Percentiles rank a stretch among this genome's conserved stretches.
Evolutionary conservation across 2,329 filamentous ascomycete species (phyloP).

Genomic region (Nemania abortiva): DNA sequence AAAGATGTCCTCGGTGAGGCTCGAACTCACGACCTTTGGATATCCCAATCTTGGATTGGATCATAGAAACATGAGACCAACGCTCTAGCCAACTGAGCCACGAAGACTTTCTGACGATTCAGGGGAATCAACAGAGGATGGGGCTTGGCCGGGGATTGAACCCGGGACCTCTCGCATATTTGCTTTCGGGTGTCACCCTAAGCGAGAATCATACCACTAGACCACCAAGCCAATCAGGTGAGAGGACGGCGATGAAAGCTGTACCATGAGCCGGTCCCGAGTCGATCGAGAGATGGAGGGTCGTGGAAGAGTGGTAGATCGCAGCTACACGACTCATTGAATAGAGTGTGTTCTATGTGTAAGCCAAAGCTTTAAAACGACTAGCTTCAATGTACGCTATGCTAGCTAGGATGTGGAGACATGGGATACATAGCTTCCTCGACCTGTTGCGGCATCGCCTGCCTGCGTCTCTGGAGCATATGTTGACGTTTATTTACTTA

Average conservation of each 20-base stretch:
- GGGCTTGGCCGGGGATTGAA: constrained; percentile 55
- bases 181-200: constrained; percentile 59
- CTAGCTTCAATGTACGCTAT: too few relatives aligned
- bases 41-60: constrained; percentile 43
- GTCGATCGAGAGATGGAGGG: background rate
- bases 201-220: constrained; percentile 79
- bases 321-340: background rate
- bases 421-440: too few relatives aligned
- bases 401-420: too few relatives aligned
- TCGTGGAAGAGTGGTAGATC: background rate
- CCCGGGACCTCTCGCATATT: constrained; percentile 57
- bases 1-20: constrained; percentile 57
- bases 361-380: too few relatives aligned
- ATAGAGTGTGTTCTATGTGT: background rate
- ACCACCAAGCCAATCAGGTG: constrained; percentile 59
- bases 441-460: too few relatives aligned
- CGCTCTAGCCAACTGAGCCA: constrained; percentile 59
- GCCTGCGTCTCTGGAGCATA: too few relatives aligned
- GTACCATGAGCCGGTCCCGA: background rate
- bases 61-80: constrained; percentile 54
- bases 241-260: background rate
- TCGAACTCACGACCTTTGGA: constrained; percentile 65
- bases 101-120: constrained; percentile 46
- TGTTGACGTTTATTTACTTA: too few relatives aligned
- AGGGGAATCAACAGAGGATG: constrained; percentile 1